These are phyloP conservation scores for Orychophragmus violaceus DNA, from an alignment of 345 rosid genomes.

Conservation along the genomic window DNA sequence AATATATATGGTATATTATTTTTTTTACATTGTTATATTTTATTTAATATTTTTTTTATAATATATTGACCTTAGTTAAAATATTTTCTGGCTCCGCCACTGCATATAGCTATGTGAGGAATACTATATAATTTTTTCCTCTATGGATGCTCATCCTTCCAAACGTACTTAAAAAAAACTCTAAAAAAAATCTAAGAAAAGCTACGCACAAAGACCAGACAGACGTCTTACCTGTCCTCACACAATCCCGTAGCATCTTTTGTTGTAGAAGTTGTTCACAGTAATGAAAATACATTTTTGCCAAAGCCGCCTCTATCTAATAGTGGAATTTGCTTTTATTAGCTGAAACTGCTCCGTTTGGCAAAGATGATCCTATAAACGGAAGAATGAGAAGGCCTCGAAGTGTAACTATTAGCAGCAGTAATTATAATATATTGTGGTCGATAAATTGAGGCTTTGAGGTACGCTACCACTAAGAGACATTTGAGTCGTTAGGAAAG, in stretches of 20 bases:
- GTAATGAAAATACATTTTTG: constrained; percentile 95
- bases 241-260: constrained; percentile 91
- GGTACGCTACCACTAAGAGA: constrained; percentile 3
- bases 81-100: too few relatives aligned
- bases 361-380: constrained; percentile 38
- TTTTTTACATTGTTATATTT: too few relatives aligned
- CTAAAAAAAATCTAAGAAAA: not conserved
- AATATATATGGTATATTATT: too few relatives aligned
- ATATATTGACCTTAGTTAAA: too few relatives aligned
- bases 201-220: not conserved
- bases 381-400: not conserved
- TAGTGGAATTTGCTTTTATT: constrained; percentile 68
- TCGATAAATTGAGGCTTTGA: too few relatives aligned
- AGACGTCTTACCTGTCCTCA: constrained; percentile 83
- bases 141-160: not conserved
- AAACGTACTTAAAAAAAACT: too few relatives aligned
- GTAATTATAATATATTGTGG: too few relatives aligned
- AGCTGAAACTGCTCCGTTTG: constrained; percentile 46
- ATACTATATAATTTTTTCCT: not conserved
- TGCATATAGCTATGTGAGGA: not conserved
- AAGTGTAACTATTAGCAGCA: not conserved
- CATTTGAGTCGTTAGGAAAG: not conserved
- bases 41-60: too few relatives aligned
- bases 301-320: constrained; percentile 79
- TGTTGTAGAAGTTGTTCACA: constrained; percentile 90